Evolutionary conservation across 257 asterid species (phyloP).

Genomic region (Paraleonurus japonicus): DNA sequence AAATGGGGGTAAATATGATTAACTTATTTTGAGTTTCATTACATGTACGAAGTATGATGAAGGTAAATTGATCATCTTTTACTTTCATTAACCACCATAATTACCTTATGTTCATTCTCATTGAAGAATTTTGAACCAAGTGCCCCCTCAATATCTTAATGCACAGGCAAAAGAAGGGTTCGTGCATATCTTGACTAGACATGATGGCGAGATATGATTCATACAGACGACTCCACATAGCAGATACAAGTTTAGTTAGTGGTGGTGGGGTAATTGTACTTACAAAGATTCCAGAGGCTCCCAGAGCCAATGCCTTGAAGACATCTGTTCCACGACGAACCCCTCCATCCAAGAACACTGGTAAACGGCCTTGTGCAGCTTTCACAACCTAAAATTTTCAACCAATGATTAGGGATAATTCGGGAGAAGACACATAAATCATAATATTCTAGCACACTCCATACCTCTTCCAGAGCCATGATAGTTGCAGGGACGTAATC

Average conservation of each 20-base stretch:
- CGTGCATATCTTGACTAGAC: neutral
- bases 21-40: too few relatives aligned
- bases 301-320: conserved; percentile 93
- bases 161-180: neutral
- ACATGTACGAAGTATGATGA: too few relatives aligned
- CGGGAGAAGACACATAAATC: neutral
- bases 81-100: too few relatives aligned
- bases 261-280: conserved; percentile 30
- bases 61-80: too few relatives aligned
- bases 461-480: conserved; percentile 89
- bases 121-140: too few relatives aligned
- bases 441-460: neutral
- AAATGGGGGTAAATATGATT: too few relatives aligned
- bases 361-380: conserved; percentile 90
- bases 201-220: neutral
- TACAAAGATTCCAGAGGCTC: conserved; percentile 95
- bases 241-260: neutral
- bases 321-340: conserved; percentile 97
- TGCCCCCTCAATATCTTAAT: too few relatives aligned
- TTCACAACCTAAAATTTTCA: conserved; percentile 67
- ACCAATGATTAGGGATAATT: neutral
- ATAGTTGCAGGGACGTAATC: conserved; percentile 93
- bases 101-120: too few relatives aligned
- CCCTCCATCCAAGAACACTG: conserved; percentile 97
- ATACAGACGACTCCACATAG: neutral